Conservation (phyloP, 257 asterid species). For the Echites panduratus region DNA sequence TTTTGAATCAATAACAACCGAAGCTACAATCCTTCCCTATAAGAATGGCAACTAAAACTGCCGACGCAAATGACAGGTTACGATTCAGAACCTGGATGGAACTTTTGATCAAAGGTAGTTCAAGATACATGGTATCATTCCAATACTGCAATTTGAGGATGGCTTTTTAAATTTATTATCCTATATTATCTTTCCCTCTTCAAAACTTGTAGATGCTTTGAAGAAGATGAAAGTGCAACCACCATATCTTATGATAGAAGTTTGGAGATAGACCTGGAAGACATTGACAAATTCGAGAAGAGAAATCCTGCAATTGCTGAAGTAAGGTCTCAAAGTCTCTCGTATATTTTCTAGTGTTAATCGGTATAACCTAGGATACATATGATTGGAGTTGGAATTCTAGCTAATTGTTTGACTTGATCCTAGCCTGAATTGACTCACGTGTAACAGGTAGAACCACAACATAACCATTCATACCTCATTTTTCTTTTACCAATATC, state of each 20-base stretch:
- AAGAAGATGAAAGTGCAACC: conserved; percentile 40
- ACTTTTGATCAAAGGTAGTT: conserved; percentile 52
- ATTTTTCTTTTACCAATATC: not conserved
- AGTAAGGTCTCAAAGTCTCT: conserved; percentile 50
- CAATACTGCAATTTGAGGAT: not conserved
- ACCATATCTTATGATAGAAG: conserved; percentile 32
- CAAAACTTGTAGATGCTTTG: conserved; percentile 44
- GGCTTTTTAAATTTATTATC: not conserved
- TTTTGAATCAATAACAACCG: not conserved
- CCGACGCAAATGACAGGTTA: conserved; percentile 43
- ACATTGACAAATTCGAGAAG: conserved; percentile 23
- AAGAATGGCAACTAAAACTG: conserved; percentile 5
- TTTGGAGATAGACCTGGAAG: conserved; percentile 35
- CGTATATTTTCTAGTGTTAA: not conserved
- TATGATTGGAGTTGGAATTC: not conserved
- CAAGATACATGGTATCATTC: not conserved
- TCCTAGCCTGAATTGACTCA: not conserved
- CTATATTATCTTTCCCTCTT: not conserved
- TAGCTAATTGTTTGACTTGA: not conserved
- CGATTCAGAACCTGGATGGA: conserved; percentile 68
- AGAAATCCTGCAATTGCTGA: conserved; percentile 37
- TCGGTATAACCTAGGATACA: not conserved
- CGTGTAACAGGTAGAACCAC: not conserved
- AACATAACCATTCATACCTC: not conserved
- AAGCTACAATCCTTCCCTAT: conserved; percentile 1